Base-by-base conservation (phyloP, 2,329 filamentous ascomycete genomes). In the Phialocephala subalpina region DNA sequence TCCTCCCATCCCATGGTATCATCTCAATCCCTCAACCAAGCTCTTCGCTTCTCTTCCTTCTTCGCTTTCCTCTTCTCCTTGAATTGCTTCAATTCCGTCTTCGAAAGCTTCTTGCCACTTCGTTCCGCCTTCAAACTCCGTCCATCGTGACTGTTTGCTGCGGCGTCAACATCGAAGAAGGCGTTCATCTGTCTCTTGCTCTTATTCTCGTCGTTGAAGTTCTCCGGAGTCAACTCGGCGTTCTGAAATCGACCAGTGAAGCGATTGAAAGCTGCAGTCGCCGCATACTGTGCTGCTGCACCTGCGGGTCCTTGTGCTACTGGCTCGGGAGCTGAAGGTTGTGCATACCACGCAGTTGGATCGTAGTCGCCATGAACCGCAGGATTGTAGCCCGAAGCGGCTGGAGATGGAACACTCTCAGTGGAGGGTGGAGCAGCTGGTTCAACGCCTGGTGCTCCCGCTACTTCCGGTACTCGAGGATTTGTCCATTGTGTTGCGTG, bases 301-400 rank as follows among this genome's bases (percentile, higher is more conserved):
- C 86, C 82, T 64, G 72, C 64, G 5, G 72, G 70, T 16, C 76
- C 67, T 14, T 69, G 69, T 7, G 78, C 71, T 0, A 77, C 64
- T n/a, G 77, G 72, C 7, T 78, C 78, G 47, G 79, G 69, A 11
- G 76, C 78, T 53, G 84, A 77, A 55, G 83, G 81, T 76, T 92
- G 86, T 12, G 96, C 95, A 77, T 99, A 99, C 82, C 94, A 92
- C n/a, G 96, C 95, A 67, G 90, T 96, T 3, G 94, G 94, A 75
- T 99, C 96, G 82, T 97, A 99, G 81, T 94, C 92, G 73, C 96
- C 96, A 78, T 99, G 96, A 55, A 99, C 95, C 27, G 93, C 92
- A 1, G 96, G 96, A 77, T 98, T 97, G 81, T 99, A 99, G 67
- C 95, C 94, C 62, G 80, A 71, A 71, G 76, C 76, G 67, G 73